These are phyloP conservation scores for Xylariales sp. DNA, from an alignment of 2,329 filamentous ascomycete genomes.

Conservation along the genomic window DNA sequence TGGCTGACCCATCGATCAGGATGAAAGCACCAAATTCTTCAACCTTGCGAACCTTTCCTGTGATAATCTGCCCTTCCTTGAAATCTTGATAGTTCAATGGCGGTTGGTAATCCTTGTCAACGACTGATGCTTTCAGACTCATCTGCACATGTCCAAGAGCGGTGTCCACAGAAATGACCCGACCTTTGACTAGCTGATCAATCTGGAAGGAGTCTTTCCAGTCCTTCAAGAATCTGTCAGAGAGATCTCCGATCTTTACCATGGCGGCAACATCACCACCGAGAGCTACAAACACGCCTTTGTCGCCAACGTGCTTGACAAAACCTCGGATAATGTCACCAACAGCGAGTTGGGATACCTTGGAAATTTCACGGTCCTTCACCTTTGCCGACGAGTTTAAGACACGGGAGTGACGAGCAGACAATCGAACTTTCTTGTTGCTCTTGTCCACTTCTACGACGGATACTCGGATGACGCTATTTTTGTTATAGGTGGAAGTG, in stretches of 20 bases:
- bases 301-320: conserved; percentile 83
- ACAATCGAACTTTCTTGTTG: conserved; percentile 82
- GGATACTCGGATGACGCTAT: conserved; percentile 84
- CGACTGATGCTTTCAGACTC: conserved; percentile 78
- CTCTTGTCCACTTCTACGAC: conserved; percentile 73
- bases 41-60: conserved; percentile 87
- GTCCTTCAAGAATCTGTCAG: conserved; percentile 87
- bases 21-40: conserved; percentile 96
- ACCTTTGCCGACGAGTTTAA: conserved; percentile 80
- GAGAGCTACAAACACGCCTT: conserved; percentile 81
- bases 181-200: conserved; percentile 86
- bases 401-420: conserved; percentile 80
- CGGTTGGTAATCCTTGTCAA: conserved; percentile 74
- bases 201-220: conserved; percentile 89
- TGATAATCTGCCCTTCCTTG: conserved; percentile 74
- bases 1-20: conserved; percentile 78
- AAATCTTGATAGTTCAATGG: conserved; percentile 73
- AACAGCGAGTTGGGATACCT: conserved; percentile 64
- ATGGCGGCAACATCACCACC: conserved; percentile 78
- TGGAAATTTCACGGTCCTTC: conserved; percentile 74
- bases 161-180: conserved; percentile 69
- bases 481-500: conserved; percentile 70
- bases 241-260: conserved; percentile 82
- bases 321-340: conserved; percentile 87
- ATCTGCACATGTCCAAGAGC: conserved; percentile 72